phyloP scores from a whole-genome alignment of 1,284 basidiomycete species.

The Rhizoctonia solani region DNA sequence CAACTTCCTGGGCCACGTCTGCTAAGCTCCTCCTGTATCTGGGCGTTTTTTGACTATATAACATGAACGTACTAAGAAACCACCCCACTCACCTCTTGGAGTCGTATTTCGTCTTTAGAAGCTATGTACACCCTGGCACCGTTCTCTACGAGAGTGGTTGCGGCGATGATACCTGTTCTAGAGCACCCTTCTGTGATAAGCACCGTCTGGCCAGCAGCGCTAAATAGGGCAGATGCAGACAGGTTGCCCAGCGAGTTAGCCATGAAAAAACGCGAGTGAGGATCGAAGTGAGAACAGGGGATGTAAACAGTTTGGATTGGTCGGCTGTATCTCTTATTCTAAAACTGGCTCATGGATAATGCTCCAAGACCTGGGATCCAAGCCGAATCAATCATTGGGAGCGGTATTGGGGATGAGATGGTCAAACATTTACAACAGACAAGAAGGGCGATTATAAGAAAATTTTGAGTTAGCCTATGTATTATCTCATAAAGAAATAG shows the following conservation, averaged over 20 bases:
- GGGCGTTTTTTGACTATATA: not conserved
- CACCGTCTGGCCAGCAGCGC: conserved; percentile 68
- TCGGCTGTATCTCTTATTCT: not conserved
- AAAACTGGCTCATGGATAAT: not conserved
- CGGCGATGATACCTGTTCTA: conserved; percentile 81
- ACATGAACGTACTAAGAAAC: not conserved
- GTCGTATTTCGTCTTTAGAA: conserved; percentile 72
- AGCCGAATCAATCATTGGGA: not conserved
- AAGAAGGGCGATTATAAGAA: too few relatives aligned
- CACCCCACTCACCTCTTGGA: conserved; percentile 63
- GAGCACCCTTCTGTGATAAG: conserved; percentile 80
- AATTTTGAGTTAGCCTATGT: too few relatives aligned
- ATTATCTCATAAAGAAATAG: too few relatives aligned
- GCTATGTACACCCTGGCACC: conserved; percentile 86
- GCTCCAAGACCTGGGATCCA: not conserved
- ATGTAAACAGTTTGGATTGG: not conserved
- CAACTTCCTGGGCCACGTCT: conserved; percentile 61
- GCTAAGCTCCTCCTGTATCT: conserved; percentile 56
- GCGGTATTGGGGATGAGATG: not conserved
- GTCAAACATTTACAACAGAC: not conserved
- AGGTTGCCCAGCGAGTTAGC: not conserved
- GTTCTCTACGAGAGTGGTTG: conserved; percentile 76
- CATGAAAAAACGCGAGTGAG: not conserved
- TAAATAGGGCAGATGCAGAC: conserved; percentile 60
- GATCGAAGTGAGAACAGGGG: not conserved